Evolutionary conservation across 164 flowering plant species (phyloP), one percentile per base, ranked within the genome.

Genomic region (Hamamelis virginiana): DNA sequence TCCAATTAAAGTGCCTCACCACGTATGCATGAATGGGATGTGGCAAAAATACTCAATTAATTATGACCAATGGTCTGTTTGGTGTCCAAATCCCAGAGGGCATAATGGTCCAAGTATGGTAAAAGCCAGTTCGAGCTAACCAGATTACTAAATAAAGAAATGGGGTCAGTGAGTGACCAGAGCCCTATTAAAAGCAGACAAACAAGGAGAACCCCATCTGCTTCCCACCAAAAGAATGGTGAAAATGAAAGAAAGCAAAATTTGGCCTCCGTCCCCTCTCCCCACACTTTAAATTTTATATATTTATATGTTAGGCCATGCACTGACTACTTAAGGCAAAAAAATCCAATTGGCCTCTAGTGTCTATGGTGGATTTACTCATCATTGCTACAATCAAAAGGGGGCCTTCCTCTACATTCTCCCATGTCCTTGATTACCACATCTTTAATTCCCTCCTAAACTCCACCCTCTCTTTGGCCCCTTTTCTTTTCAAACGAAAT

Each of bases 311-410:
- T 45, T 55, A 44, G 74, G 53, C 74, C 58, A 48, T 46, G 68
- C 64, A 71, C 80, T 59, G 62, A n/a, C n/a, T 72, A 33, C 41
- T 76, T 69, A 45, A 1, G 66, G 74, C 67, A 66, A 77, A 63
- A 66, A 77, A 63, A 45, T 57, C 16, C 22, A 9, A 68, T 27
- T 73, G 72, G 69, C 33, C 26, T 44, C 59, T 45, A 50, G 46
- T 57, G 69, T n/a, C 53, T 57, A 56, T 33, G 65, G 73, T 64
- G 77, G 77, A 64, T 73, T 73, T 76, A 45, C 68, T 76, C 77
- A 75, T 79, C 79, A 79, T 79, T 69, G 60, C 77, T 67, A 0
- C 72, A 69, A 72, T 79, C 65, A 72, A 72, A 75, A 72, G 63
- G 60, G 21, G 46, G 62, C 28, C 59, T 50, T 60, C 59, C 69